Evolutionary conservation across 805 yeast genomes (phyloP), one percentile per base, ranked within the genome.

Genomic region (Metschnikowia borealis): DNA sequence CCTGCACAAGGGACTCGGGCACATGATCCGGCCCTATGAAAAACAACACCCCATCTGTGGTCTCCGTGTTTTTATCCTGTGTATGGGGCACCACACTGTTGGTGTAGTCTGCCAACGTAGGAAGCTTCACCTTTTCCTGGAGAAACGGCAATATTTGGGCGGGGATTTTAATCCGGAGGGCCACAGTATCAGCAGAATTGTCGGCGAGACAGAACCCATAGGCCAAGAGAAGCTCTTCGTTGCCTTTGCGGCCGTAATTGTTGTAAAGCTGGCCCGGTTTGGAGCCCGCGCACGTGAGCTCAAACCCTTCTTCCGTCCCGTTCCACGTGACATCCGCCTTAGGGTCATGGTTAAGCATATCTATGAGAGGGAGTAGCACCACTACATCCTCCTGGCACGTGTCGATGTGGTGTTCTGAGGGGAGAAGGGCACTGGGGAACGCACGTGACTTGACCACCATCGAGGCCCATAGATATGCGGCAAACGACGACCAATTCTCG

Each of bases 181-280:
- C 82, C 1, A 83, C 69, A 4, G 70, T 61, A 54, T 87, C 92
- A 34, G 81, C 81, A 8, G 69, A 68, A 57, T 86, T 87, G 43
- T 78, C 67, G 15, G 75, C 76, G 2, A 83, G 44, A 8, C 82
- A 77, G 66, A 91, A 91, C 0, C 97, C 97, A 64, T 91, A 91
- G 0, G 85, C 90, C 57, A 90, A 68, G 5, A 91, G 65, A 26
- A 90, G 66, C 55, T 89, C 96, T 55, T 87, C 95, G 61, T 89
- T 90, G 0, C 94, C 86, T 65, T 89, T 90, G 48, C 87, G 82
- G 2, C 97, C 97, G 65, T 91, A 90, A 65, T 88, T 87, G 63
- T 90, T 90, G 67, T 68, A 87, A 1, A 91, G 54, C 2, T 67
- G 63, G 1, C 78, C 79, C 1, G 43, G 15, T 20, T 53, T 55